Base-by-base conservation (phyloP, 768 basidiomycete genomes). In the Trametes punicea region DNA sequence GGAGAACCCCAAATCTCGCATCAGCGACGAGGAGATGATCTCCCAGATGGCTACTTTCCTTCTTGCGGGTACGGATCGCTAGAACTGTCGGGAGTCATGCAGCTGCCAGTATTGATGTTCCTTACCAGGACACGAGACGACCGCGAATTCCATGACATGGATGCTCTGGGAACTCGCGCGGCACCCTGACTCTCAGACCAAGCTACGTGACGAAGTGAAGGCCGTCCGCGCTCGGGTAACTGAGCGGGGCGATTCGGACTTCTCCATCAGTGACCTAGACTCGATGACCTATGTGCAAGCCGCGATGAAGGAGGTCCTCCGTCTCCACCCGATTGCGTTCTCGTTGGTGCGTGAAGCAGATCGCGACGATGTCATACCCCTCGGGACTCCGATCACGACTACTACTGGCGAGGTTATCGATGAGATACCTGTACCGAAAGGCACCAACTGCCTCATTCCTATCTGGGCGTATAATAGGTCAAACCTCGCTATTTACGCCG, bases 401-500 rank as follows among this genome's bases (percentile, higher is more conserved):
- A 47, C 50, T 27, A 46, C 38, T 25, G 57, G 57, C 23, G 57
- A 58, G 51, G 55, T 60, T 36, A 50, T 71, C 18, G 44, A 45
- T 29, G 56, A 57, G 48, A 63, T 73, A 34, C 70, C 65, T 0
- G 52, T 73, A n/a, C 54, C 56, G 25, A 64, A 67, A 41, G 70
- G 68, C 29, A 65, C 66, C 36, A 48, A 26, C 23, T 56, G 69
- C 18, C 33, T 55, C n/a, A 30, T 66, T 18, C 65, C 67, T 2
- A 57, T 70, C 48, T 64, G 65, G 48, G 64, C 62, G 2, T 74
- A 74, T 56, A 69, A 71, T 51, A 61, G 72, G 74, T 72, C 15
- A 29, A 66, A 15, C 34, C 13, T 36, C 5, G 34, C 9, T 9
- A 15, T 36, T 64, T n/a, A n/a, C n/a, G n/a, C n/a, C n/a, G n/a